Evolutionary conservation across 352 stramenopile species (phyloP).

Genomic region (Aphanomyces stellatus): DNA sequence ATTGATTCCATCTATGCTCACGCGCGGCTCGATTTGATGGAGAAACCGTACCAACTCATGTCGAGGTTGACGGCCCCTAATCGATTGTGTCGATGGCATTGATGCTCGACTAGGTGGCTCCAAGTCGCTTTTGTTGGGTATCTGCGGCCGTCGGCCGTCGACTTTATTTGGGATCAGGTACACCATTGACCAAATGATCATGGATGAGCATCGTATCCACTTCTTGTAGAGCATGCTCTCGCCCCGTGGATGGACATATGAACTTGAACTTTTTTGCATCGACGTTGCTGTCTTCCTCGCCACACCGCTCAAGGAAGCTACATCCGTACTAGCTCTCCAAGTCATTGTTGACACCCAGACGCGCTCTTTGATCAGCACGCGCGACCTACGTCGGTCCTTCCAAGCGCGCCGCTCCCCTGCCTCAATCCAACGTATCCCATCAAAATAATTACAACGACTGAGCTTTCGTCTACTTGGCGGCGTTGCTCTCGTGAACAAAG

Average conservation of each 20-base stretch:
- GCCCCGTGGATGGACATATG: background rate
- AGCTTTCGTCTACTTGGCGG: background rate
- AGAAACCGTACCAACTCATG: conserved; percentile 7
- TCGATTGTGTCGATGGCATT: background rate
- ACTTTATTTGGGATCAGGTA: conserved; percentile 18
- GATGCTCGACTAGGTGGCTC: conserved; percentile 2
- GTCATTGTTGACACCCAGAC: too few species aligned
- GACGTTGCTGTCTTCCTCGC: too few species aligned
- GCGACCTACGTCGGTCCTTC: too few species aligned
- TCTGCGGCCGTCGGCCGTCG: background rate
- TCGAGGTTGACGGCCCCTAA: background rate
- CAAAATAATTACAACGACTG: too few species aligned
- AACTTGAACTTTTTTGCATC: conserved; percentile 3
- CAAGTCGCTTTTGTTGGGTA: conserved; percentile 10
- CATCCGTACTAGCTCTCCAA: too few species aligned
- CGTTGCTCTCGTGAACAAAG: conserved; percentile 42
- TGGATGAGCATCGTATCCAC: background rate
- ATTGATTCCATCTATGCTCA: background rate
- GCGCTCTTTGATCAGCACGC: too few species aligned
- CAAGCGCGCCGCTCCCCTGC: too few species aligned
- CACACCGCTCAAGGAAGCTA: too few species aligned
- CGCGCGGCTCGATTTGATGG: background rate
- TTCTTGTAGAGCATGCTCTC: conserved; percentile 10
- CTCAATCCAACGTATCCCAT: too few species aligned
- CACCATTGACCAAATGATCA: background rate